Evolutionary conservation across 768 basidiomycete species (phyloP), one percentile per base, ranked within the genome.

Genomic region (Auriscalpium microsporum): DNA sequence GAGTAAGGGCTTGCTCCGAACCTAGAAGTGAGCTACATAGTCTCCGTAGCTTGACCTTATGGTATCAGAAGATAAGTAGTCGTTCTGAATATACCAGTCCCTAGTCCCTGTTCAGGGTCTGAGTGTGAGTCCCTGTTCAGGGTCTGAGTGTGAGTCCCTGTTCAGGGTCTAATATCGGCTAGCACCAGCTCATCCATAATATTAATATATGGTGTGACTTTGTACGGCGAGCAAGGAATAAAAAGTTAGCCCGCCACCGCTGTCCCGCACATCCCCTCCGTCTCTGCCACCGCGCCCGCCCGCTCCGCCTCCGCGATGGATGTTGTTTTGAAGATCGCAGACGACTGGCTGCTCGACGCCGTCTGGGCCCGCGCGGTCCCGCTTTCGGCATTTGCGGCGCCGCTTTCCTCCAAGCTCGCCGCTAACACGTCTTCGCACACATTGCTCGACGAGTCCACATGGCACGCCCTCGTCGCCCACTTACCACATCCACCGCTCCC

Each of bases 361-460:
- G 68, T 84, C n/a, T 97, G 87, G 79, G 83, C 90, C 3, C 75
- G 74, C 51, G 67, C 90, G 58, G 74, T 93, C 49, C 94, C 93
- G 13, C 63, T 64, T 37, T 68, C 70, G 46, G 69, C 70, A 49
- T 69, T 70, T 60, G 57, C 56, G 33, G 52, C 51, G 19, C 45
- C 63, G 10, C 56, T 60, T 42, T 44, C 56, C 13, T 37, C 58
- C 19, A 61, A 58, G 40, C 37, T 63, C 48, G 49, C 62, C 38
- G 21, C 53, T 57, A 44, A 48, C 50, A 52, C 60, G 56, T 55
- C 56, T 47, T 78, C n/a, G 74, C 35, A 55, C 72, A 48, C 61
- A 69, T 28, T 53, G 65, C 52, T 68, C 44, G n/a, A 56, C 61
- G 11, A 55, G 35, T 77, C 77, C 51, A 72, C 73, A 58, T 82